Evolutionary conservation across 2,329 filamentous ascomycete genomes (phyloP), one percentile per base, ranked within the genome.

Genomic region (Alternaria consortialis): DNA sequence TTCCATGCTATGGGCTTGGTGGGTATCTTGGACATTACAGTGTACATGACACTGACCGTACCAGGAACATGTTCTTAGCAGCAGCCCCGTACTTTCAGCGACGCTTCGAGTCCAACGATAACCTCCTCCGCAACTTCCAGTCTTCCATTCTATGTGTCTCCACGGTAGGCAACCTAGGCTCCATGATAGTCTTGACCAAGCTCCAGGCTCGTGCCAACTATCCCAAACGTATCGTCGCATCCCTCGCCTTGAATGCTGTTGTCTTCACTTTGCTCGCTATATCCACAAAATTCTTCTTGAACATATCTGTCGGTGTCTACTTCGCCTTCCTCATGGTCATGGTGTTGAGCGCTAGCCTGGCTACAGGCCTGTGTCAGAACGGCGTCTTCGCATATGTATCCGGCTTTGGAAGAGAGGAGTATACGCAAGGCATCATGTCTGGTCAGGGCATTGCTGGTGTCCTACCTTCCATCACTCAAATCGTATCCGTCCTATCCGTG

Each of bases 1-100:
- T 58, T 92, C 94, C 53, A 98, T 98, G 95, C 85, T 98, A 44
- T 98, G 94, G 94, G 93, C 94, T 56, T 98, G 94, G 94, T 96
- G 86, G 69, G 87, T 50, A 60, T 43, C 31, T 11, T 7, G 9
- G 4, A 44, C 47, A 37, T 25, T 31, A 42, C 56, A 15, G 44
- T 13, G 52, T 7, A 50, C 34, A 20, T 9, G 23, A n/a, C 20
- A 58, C 64, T 70, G 48, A 73, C 40, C 37, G 56, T 15, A 68
- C 12, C 36, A 94, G 93, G 93, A 98, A 98, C 83, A 97, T 97
- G 94, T 97, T 98, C 79, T 87, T 98, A 69, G 94, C 95, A 46
- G 93, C 94, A 8, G 92, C 93, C 2, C 93, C 94, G 5, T 98
- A 98, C 83, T 97, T 98, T 81, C 89, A 94, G 73, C 85, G 84